A percentile compares a stretch with the other conserved stretches of the same genome.
These are phyloP conservation scores for Boletellus ananas DNA, from an alignment of 768 basidiomycete species.

Conservation along the genomic window DNA sequence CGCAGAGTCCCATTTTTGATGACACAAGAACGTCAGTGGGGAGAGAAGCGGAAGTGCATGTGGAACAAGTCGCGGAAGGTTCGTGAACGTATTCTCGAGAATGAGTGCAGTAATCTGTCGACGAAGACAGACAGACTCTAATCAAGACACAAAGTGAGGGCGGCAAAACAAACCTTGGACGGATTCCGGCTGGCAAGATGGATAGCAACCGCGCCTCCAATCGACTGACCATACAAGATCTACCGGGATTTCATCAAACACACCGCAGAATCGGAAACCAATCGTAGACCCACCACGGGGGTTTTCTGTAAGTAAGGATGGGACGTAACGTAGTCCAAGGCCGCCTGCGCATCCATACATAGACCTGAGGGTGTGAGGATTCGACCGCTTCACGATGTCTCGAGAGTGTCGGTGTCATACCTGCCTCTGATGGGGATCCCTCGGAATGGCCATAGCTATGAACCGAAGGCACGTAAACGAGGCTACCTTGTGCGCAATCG, in stretches of 20 bases:
- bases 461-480: background rate
- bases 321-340: constrained; percentile 66
- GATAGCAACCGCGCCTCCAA: constrained; percentile 91
- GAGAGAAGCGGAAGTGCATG: constrained; percentile 69
- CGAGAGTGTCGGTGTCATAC: constrained; percentile 33
- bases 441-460: constrained; percentile 83
- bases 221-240: constrained; percentile 81
- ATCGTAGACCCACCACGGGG: constrained; percentile 49
- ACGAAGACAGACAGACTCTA: background rate
- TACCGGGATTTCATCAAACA: constrained; percentile 20
- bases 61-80: constrained; percentile 79
- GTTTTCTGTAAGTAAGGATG: constrained; percentile 64
- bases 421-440: constrained; percentile 82
- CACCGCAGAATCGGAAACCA: background rate
- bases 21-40: constrained; percentile 74
- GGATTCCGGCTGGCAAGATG: constrained; percentile 81
- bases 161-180: constrained; percentile 43
- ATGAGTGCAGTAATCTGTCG: constrained; percentile 70
- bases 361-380: constrained; percentile 46
- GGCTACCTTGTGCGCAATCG: background rate
- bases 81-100: constrained; percentile 92
- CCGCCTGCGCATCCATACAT: constrained; percentile 80
- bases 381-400: background rate
- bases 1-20: constrained; percentile 85
- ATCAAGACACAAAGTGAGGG: background rate